A percentile compares a stretch with the other conserved stretches of the same genome.
Evolutionary conservation across 2,329 filamentous ascomycete genomes (phyloP).

Genomic region (Lasiodiplodia sp.): DNA sequence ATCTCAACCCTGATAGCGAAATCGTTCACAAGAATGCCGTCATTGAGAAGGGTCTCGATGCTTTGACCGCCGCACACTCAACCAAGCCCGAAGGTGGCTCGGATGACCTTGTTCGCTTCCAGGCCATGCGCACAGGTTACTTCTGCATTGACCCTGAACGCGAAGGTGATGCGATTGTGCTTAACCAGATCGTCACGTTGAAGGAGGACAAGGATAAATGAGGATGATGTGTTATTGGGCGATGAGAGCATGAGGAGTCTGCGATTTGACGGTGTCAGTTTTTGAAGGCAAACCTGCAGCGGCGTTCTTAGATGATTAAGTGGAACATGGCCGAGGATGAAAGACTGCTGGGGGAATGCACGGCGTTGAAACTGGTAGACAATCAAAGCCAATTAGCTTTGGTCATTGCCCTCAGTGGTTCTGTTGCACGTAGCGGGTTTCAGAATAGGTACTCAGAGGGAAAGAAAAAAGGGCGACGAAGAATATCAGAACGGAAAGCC

Average conservation of each 20-base stretch:
- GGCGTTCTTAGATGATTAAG: neutral
- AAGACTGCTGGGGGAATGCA: neutral
- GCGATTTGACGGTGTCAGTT: neutral
- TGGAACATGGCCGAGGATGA: neutral
- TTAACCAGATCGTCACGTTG: conserved; percentile 90
- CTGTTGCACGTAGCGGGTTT: neutral
- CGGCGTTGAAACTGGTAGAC: neutral
- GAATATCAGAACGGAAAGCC: neutral
- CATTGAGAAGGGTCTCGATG: conserved; percentile 83
- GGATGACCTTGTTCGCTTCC: conserved; percentile 75
- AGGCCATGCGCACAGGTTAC: conserved; percentile 88
- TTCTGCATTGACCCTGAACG: conserved; percentile 83
- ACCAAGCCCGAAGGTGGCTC: conserved; percentile 63
- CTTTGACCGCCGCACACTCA: conserved; percentile 76
- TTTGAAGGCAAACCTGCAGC: neutral
- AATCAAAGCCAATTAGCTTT: neutral
- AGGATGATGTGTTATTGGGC: neutral
- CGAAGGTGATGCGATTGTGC: conserved; percentile 74
- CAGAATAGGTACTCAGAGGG: neutral
- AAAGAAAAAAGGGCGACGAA: neutral
- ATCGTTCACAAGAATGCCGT: conserved; percentile 78
- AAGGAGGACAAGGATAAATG: conserved; percentile 72
- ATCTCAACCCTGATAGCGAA: conserved; percentile 86
- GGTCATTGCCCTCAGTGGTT: neutral
- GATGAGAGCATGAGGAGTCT: neutral